Base-by-base conservation (phyloP, 1,284 basidiomycete genomes). In the Porodaedalea pini region DNA sequence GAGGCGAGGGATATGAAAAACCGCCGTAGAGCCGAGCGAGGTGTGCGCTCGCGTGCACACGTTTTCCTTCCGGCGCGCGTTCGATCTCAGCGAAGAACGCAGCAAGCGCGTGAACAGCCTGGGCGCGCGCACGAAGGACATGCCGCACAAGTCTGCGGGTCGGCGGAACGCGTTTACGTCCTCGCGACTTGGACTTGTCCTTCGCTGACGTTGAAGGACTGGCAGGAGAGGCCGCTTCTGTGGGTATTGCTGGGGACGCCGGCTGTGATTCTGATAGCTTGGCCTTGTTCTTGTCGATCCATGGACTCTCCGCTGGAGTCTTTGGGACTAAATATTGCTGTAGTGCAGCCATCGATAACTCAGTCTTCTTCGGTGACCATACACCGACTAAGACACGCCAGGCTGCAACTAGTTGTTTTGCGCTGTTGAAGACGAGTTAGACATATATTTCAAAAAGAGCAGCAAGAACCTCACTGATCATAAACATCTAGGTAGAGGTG, bases 301-400 rank as follows among this genome's bases (percentile, higher is more conserved):
- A 92, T 2, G 79, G 81, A 64, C 78, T 92, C 63, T 80, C 79
- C 4, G 84, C 79, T 1, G 88, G 89, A 13, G 77, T 74, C 19
- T 71, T 70, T 7, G 88, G 86, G 11, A 78, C 81, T 6, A 80
- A 88, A 69, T 92, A 94, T 57, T 83, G 83, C n/a, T 86, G 79
- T 39, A 95, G 77, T 6, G 85, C 84, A 21, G 78, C 64, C 17
- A 85, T 66, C 2, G 88, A 82, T 55, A 94, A 75, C 63, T 96
- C 93, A 80, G 84, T 90, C 40, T 74, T 76, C 67, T 84, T 85
- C 7, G 94, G 92, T 2, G 82, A 79, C 94, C 94, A 97, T 10
- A 96, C 84, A 11, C 93, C 94, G 62, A 95, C 82, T 11, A 97
- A 78, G 15, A 95, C 83, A 52, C 92, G 86, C 93, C 94, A 97